Evolutionary conservation across 495 filamentous ascomycete genomes (phyloP), one percentile per base, ranked within the genome.

Genomic region (Penicillium maclennaniae): DNA sequence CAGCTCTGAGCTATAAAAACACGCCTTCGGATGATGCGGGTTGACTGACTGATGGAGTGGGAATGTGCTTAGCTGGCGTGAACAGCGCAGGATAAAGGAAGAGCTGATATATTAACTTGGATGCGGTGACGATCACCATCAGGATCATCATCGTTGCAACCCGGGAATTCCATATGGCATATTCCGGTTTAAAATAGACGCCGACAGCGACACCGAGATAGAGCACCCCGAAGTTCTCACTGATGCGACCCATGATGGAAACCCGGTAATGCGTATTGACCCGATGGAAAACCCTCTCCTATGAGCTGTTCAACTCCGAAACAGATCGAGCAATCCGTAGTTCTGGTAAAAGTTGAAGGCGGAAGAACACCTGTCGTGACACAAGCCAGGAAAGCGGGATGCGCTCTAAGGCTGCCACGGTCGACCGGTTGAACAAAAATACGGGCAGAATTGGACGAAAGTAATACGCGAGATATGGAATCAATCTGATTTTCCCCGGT

Each of bases 11-110:
- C 34, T 12, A 34, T 34, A 6, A 46, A 26, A 41, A 2, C 23
- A 5, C 23, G 23, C 23, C 23, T 5, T 43, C 6, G 10, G 14
- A 25, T 23, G n/a, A 9, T 36, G 1, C 28, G n/a, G 10, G 37
- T 36, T 43, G 39, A 72, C 76, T 68, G 61, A 81, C 83, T 10
- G 58, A 31, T 0, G 88, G 86, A 15, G 74, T 69, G 0, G 87
- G 88, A 6, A 93, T 71, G 41, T 83, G 69, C 15, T 79, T 79
- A 12, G 89, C 51, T 0, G 92, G 89, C 5, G 84, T 90, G 59
- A 96, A 81, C 55, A 83, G 78, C 28, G 77, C 73, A 7, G 91
- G 92, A 55, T 87, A 95, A 31, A 92, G 55, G 1, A 87, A 49
- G 0, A 84, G 59, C 2, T 49, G 67, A 66, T 83, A 91, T 20